Evolutionary conservation across 2,329 filamentous ascomycete genomes (phyloP).

Genomic region (Aspergillus sergii): DNA sequence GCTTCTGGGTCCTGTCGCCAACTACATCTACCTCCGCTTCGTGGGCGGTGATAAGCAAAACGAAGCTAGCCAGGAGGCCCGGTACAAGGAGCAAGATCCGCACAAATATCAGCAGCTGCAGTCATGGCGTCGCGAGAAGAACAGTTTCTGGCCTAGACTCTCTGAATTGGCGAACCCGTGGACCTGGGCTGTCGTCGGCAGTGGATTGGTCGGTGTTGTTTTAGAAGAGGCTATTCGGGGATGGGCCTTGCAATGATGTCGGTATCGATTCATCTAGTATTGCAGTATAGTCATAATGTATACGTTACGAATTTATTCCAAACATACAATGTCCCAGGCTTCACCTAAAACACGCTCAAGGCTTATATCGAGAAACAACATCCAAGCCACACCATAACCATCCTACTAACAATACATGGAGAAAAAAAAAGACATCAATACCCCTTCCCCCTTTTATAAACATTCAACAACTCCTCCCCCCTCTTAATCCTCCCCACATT

Average conservation of each 20-base stretch:
- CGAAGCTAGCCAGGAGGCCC: constrained; percentile 54
- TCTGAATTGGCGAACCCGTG: constrained; percentile 58
- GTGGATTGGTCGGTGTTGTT: constrained; percentile 53
- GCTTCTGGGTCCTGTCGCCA: constrained; percentile 58
- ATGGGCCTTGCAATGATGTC: constrained; percentile 1
- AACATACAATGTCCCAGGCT: neutral
- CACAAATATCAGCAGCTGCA: constrained; percentile 58
- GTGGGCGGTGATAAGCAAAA: constrained; percentile 60
- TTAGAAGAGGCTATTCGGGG: constrained; percentile 44
- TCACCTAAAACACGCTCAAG: neutral
- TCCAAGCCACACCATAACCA: neutral
- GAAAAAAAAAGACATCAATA: too few species aligned
- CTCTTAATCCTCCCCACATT: constrained; percentile 58
- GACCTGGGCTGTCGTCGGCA: constrained; percentile 56
- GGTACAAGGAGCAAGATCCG: constrained; percentile 55
- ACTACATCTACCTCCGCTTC: constrained; percentile 61
- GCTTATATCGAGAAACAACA: neutral
- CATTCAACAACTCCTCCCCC: constrained; percentile 62
- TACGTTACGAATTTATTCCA: neutral
- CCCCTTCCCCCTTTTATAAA: constrained; percentile 61
- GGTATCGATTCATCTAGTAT: neutral
- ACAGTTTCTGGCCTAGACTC: constrained; percentile 61
- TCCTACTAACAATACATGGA: too few species aligned
- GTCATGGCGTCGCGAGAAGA: constrained; percentile 57
- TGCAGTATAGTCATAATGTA: neutral